These are phyloP conservation scores for Penicillium tannophilum DNA, from an alignment of 495 filamentous ascomycete genomes.

Conservation along the genomic window DNA sequence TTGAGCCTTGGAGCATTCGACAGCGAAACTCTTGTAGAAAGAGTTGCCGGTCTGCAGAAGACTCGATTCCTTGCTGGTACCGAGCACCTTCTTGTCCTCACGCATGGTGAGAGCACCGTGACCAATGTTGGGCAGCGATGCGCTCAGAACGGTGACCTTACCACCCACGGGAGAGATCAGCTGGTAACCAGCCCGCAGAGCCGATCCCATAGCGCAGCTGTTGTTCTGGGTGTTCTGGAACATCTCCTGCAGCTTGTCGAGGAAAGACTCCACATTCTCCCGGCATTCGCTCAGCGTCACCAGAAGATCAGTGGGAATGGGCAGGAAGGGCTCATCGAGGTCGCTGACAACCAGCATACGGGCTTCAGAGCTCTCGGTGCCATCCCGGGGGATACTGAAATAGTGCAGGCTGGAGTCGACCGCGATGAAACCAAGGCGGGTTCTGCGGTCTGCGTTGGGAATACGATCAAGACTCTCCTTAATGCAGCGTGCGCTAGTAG, in stretches of 20 bases:
- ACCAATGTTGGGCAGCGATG: constrained; percentile 88
- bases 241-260: constrained; percentile 91
- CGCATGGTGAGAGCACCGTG: constrained; percentile 89
- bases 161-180: constrained; percentile 91
- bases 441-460: constrained; percentile 92
- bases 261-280: constrained; percentile 85
- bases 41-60: constrained; percentile 89
- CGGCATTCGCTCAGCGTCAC: constrained; percentile 89
- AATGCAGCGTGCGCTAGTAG: constrained; percentile 91
- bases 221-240: constrained; percentile 90
- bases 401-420: constrained; percentile 96
- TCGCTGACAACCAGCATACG: constrained; percentile 95
- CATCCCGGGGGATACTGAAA: constrained; percentile 89
- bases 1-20: constrained; percentile 98
- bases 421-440: constrained; percentile 90
- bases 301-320: constrained; percentile 88
- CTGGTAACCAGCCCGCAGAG: constrained; percentile 89
- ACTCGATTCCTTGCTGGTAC: constrained; percentile 85
- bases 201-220: constrained; percentile 88
- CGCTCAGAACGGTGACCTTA: constrained; percentile 88
- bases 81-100: constrained; percentile 95
- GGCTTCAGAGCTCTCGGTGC: constrained; percentile 76
- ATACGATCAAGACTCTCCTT: constrained; percentile 94
- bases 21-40: constrained; percentile 99
- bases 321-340: constrained; percentile 95